Evolutionary conservation across 208 protist species (phyloP).

Genomic region (Crithidia sp.): DNA sequence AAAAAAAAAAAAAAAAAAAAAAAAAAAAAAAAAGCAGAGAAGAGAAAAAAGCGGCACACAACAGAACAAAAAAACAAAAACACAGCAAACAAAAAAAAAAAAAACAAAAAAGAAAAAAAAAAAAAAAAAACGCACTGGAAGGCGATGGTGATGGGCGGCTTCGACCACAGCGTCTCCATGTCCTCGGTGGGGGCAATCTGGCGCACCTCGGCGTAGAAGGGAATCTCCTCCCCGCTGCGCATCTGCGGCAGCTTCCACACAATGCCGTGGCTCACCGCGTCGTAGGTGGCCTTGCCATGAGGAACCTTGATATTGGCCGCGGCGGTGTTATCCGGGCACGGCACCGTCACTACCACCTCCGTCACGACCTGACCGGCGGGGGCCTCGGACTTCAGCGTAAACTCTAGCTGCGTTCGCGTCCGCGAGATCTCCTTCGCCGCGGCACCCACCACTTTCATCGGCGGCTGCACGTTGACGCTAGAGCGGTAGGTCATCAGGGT

Average conservation of each 20-base stretch:
- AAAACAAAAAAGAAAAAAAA: neutral
- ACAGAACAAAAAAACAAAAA: neutral
- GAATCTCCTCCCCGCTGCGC: slow-evolving; percentile 75
- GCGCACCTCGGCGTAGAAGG: slow-evolving; percentile 92
- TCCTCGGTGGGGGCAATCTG: slow-evolving; percentile 83
- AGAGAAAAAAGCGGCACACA: too few relatives aligned
- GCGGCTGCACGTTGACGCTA: slow-evolving; percentile 92
- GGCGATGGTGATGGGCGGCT: slow-evolving; percentile 95
- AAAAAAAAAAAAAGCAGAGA: neutral
- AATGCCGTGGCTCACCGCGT: slow-evolving; percentile 87
- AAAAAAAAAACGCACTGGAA: slow-evolving; percentile 79
- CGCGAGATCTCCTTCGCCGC: slow-evolving; percentile 94
- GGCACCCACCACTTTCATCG: slow-evolving; percentile 91
- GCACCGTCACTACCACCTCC: slow-evolving; percentile 85
- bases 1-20: neutral
- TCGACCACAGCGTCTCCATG: slow-evolving; percentile 86
- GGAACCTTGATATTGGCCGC: slow-evolving; percentile 75
- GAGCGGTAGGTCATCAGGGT: slow-evolving; percentile 97
- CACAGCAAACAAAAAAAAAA: slow-evolving; percentile 8
- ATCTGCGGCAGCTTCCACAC: slow-evolving; percentile 93
- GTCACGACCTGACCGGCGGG: slow-evolving; percentile 30
- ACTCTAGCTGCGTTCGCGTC: slow-evolving; percentile 90
- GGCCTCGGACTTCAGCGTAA: slow-evolving; percentile 74
- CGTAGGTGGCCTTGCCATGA: slow-evolving; percentile 93
- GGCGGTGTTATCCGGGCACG: slow-evolving; percentile 95